Conservation (phyloP, 2,329 filamentous ascomycete genomes). For the Apiospora aurea region DNA sequence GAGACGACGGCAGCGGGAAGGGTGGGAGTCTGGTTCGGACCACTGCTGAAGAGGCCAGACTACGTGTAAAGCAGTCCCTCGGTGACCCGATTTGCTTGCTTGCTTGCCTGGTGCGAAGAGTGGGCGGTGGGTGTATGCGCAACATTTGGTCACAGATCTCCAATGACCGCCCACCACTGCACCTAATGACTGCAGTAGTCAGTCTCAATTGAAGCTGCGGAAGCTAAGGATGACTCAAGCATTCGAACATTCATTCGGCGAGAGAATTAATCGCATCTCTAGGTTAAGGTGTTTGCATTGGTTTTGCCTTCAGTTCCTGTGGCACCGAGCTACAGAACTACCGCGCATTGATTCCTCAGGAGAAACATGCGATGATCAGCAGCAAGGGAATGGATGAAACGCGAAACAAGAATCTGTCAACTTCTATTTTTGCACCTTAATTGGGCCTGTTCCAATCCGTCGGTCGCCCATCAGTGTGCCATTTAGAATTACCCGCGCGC, state of each 20-base stretch:
- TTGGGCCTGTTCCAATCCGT: background rate
- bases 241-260: background rate
- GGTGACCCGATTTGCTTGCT: background rate
- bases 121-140: constrained; percentile 4
- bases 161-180: background rate
- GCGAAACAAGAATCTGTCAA: background rate
- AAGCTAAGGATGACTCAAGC: constrained; percentile 10
- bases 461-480: background rate
- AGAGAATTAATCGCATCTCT: background rate
- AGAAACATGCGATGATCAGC: constrained; percentile 4
- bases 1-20: background rate
- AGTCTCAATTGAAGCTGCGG: constrained; percentile 2
- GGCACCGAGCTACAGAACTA: background rate
- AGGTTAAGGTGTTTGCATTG: background rate
- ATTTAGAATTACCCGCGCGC: background rate
- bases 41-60: background rate
- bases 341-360: background rate
- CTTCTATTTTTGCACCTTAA: constrained; percentile 12
- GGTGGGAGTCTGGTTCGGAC: background rate
- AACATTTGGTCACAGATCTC: constrained; percentile 5
- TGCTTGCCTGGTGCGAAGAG: background rate
- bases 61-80: background rate
- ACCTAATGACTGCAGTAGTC: constrained; percentile 14
- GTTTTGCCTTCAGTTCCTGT: background rate
- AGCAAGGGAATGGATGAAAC: constrained; percentile 8